These are phyloP conservation scores for Phalaenopsis hybrid DNA, from an alignment of 116 monocot genomes.

Conservation along the genomic window DNA sequence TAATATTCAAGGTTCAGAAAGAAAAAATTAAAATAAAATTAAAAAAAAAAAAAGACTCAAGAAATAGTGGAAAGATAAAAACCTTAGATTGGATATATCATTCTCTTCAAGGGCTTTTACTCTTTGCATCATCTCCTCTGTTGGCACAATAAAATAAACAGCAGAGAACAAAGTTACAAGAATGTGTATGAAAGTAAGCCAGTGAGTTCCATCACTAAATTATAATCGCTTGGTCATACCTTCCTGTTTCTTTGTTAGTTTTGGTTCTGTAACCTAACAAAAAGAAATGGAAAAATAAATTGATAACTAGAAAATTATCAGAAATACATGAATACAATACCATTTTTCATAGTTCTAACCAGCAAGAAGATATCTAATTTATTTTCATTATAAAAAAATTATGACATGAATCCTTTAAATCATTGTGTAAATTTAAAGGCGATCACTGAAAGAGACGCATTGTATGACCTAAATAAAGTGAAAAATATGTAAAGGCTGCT, in stretches of 20 bases:
- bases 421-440: too few relatives aligned
- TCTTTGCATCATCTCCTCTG: constrained; percentile 65
- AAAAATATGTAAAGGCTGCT: too few relatives aligned
- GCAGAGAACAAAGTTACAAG: constrained; percentile 5
- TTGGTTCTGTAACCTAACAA: constrained; percentile 57
- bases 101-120: constrained; percentile 66
- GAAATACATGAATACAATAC: background rate
- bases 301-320: background rate
- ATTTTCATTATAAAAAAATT: background rate
- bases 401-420: too few relatives aligned
- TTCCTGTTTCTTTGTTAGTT: constrained; percentile 78
- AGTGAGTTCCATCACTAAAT: background rate
- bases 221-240: constrained; percentile 35
- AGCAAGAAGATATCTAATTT: background rate
- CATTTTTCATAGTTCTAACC: background rate
- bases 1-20: background rate
- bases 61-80: constrained; percentile 8
- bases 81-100: constrained; percentile 74
- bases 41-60: constrained; percentile 11
- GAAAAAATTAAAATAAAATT: background rate
- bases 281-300: background rate
- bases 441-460: too few relatives aligned
- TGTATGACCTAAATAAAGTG: background rate
- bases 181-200: background rate
- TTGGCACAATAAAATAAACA: constrained; percentile 10